These are phyloP conservation scores for Mycena haematopus DNA, from an alignment of 768 basidiomycete species.

Conservation along the genomic window DNA sequence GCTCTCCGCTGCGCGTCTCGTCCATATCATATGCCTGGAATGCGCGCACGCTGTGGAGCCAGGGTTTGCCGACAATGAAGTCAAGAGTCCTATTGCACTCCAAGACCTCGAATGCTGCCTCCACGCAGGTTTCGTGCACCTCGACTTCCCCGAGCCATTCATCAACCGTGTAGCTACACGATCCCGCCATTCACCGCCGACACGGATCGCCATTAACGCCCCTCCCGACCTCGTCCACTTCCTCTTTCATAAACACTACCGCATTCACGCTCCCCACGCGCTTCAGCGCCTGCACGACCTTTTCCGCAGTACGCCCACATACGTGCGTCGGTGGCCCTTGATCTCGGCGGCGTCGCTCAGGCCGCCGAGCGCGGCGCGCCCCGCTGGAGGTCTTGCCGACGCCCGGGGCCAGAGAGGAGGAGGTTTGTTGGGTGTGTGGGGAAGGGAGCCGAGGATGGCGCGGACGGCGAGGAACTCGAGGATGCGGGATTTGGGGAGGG, in stretches of 20 bases:
- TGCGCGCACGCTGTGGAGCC: too few relatives aligned
- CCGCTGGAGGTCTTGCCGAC: slow-evolving; percentile 98
- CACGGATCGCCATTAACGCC: slow-evolving; percentile 93
- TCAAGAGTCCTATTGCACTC: too few relatives aligned
- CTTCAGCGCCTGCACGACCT: slow-evolving; percentile 94
- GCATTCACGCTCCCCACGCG: slow-evolving; percentile 94
- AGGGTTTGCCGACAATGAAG: too few relatives aligned
- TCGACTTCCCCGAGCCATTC: too few relatives aligned
- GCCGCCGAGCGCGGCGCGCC: slow-evolving; percentile 90
- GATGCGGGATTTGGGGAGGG: slow-evolving; percentile 92
- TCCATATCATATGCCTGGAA: too few relatives aligned
- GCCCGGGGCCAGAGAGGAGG: slow-evolving; percentile 94
- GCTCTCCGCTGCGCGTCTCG: too few relatives aligned
- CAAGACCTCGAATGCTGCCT: too few relatives aligned
- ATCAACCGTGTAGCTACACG: too few relatives aligned
- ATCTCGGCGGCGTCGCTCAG: slow-evolving; percentile 98
- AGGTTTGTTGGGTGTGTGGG: slow-evolving; percentile 78
- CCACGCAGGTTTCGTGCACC: too few relatives aligned
- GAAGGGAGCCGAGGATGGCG: slow-evolving; percentile 81
- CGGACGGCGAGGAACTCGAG: slow-evolving; percentile 96
- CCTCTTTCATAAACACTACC: slow-evolving; percentile 92
- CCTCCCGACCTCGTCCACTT: slow-evolving; percentile 93
- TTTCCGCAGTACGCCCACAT: slow-evolving; percentile 93
- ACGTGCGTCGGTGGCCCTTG: slow-evolving; percentile 97
- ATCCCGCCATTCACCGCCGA: too few relatives aligned